Base-by-base conservation (phyloP, 176 grass and related monocot genomes). In the Rhynchospora tenuis region DNA sequence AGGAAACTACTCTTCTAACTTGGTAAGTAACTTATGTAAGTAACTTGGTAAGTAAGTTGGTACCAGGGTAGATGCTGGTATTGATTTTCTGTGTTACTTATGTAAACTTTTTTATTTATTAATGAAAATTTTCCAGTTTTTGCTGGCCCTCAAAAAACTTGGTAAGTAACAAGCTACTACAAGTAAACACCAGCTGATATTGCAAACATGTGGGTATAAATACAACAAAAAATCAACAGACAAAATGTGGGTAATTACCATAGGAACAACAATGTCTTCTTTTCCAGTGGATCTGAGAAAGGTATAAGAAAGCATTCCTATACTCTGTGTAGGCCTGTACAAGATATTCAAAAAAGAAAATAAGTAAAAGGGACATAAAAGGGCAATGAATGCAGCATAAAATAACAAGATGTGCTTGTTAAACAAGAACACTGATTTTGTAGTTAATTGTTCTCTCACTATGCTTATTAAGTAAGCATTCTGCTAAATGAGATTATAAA, bases 201-300 rank as follows among this genome's bases (percentile, higher is more conserved):
- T 5, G 55, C 61, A 45, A 72, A 64, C 52, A 54, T 7, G 71
- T 43, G n/a, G 7, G 54, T 28, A 10, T 59, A 29, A 64, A 64
- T 4, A 48, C 54, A 78, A 60, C 51, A 61, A 48, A 48, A 76
- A 47, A 56, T 83, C 66, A 84, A 43, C 50, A 75, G 16, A 54
- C 4, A 73, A 81, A 55, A 43, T 56, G 81, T 2, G 59, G 42
- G 69, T 66, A 83, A 26, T 73, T 95, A 99, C 96, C 96, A 99
- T 99, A 71, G 96, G 96, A 92, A 99, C 96, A 85, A 95, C 81
- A 56, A 93, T 95, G 61, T 99, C 96, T 86, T 99, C 93, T 91
- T 93, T 99, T 17, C 80, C 66, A 0, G 91, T 95, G 86, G 83
- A 91, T 87, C 84, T 94, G 59, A 98, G 48, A 88, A 98, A 98